Evolutionary conservation across 2,329 filamentous ascomycete species (phyloP), one percentile per base, ranked within the genome.

Genomic region (Dothideomycetes sp.): DNA sequence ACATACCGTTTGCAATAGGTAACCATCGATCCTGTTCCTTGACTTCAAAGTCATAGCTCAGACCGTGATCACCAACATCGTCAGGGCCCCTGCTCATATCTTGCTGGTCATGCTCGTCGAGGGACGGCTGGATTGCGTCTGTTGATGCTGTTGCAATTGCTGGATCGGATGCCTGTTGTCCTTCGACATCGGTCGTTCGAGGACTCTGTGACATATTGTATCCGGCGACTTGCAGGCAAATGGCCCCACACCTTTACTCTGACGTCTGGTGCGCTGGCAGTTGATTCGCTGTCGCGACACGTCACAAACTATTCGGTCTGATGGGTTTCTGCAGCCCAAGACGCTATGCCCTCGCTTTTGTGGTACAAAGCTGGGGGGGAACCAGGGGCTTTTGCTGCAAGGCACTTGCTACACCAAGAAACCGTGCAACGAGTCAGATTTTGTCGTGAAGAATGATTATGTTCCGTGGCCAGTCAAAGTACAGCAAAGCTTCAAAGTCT

Each of bases 1-100:
- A 91, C 91, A 77, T 77, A 98, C 91, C 91, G 87, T 98, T 98
- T 70, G 91, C 91, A 77, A 98, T 98, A 64, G 91, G 91, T 64
- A 98, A 78, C 91, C 91, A 98, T 74, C 91, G 76, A 69, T 98
- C 91, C 69, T 98, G 91, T 69, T 98, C 91, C 75, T 96, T 96
- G 67, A 96, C 89, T 70, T 96, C 89, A 64, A 95, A 94, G 71
- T 96, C 89, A 67, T 86, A 86, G 66, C 71, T 79, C 67, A 82
- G 74, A 64, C 76, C 81, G 65, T 74, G 74, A 29, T 46, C 44
- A 25, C 29, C 41, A 18, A 23, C 34, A 40, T 57, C 54, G 47
- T 55, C 52, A 27, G 48, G 44, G 22, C 52, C 33, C 31, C 29
- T 38, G 27, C 35, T 46, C 43, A 41, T 44, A 8, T 44, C 38